Base-by-base conservation (phyloP, 257 asterid species). In the Fraxinus quadrangulata region DNA sequence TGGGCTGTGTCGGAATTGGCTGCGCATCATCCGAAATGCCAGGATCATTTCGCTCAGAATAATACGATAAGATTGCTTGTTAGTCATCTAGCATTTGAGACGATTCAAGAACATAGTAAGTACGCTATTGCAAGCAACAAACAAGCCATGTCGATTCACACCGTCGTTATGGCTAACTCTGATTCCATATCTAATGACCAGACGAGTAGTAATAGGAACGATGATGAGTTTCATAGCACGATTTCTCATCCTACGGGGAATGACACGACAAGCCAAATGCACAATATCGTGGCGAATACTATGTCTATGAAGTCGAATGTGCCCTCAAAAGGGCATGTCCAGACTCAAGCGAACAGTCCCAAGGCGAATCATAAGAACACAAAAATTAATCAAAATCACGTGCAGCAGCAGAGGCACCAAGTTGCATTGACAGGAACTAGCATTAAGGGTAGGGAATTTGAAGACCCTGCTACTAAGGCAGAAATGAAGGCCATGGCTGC, bases 1-100 rank as follows among this genome's bases (percentile, higher is more conserved):
- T 90, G 96, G 97, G 97, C 97, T 0, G 85, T 90, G 0, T 90
- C 97, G 0, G 94, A 90, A 61, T 67, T 92, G 71, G 96, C 97
- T 6, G 92, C 94, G 1, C 88, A 88, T 68, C 89, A 92, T 45
- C 96, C 91, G 4, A 90, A 89, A 30, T 90, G 97, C 77, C 97
- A 92, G 54, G 97, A 92, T 37, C 93, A 88, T 14, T 92, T 92
- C 75, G 91, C 92, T 2, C 97, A 92, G 59, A 91, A 90, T 81
- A 92, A 92, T 42, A 83, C 86, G 0, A 92, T 92, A 37, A 88
- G 96, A 4, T 80, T 92, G 49, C 89, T 92, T 24, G 97, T 92
- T 56, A 90, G 91, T 67, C 96, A 92, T 78, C 86, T 92, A 14
- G 97, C 97, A 0, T 92, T 92, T 61, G 97, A 92, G 78, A 92